Evolutionary conservation across 345 rosid species (phyloP).

Genomic region (Salix purpurea): DNA sequence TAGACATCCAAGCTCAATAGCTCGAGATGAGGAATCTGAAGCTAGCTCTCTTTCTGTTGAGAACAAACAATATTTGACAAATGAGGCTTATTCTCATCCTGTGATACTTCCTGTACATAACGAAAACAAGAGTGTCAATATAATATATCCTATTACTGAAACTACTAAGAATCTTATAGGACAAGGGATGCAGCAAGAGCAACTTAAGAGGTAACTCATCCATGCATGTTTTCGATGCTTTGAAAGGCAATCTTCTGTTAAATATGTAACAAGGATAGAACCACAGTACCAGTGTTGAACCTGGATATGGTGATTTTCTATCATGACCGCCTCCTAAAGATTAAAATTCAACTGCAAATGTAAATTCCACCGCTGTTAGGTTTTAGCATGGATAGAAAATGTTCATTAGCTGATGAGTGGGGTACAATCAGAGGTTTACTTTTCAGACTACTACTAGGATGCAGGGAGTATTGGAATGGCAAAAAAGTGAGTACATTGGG

Average conservation of each 20-base stretch:
- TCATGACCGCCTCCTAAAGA: not conserved
- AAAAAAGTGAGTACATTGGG: not conserved
- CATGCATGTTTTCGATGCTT: not conserved
- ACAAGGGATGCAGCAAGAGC: conserved; percentile 54
- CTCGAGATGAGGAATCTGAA: conserved; percentile 96
- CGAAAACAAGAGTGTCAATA: conserved; percentile 28
- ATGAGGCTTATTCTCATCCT: conserved; percentile 61
- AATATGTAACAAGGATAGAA: not conserved
- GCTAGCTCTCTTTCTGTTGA: conserved; percentile 92
- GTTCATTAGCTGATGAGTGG: conserved; percentile 2
- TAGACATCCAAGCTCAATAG: conserved; percentile 68
- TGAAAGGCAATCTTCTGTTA: not conserved
- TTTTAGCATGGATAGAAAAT: not conserved
- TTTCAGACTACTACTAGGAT: not conserved
- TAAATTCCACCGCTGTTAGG: not conserved
- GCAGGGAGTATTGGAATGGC: not conserved
- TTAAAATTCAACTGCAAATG: not conserved
- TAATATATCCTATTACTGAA: conserved; percentile 27
- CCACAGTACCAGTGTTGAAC: not conserved
- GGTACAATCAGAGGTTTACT: not conserved
- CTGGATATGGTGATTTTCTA: not conserved
- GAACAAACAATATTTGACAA: conserved; percentile 47
- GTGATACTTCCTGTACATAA: conserved; percentile 38
- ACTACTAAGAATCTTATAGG: conserved; percentile 37
- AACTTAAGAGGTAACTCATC: conserved; percentile 49